Percentiles rank a stretch among this genome's conserved stretches.
phyloP scores from a whole-genome alignment of 2,329 filamentous ascomycete species.

The Diplodia scrobiculata region DNA sequence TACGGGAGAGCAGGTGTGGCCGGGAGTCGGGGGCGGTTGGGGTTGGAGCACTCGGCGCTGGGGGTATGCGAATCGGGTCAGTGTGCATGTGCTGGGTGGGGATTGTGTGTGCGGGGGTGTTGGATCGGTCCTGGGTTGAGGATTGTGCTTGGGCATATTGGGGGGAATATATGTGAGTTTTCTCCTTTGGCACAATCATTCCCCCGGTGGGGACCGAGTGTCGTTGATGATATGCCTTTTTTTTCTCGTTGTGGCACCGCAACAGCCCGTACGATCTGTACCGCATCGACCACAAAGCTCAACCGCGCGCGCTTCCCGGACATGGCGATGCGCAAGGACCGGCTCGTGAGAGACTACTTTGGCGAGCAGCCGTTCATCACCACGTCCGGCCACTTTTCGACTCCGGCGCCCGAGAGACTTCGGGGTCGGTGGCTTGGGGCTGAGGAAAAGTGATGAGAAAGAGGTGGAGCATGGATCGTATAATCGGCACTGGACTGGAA shows the following conservation, averaged over 20 bases:
- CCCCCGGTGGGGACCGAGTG: too few relatives aligned
- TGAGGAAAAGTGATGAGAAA: not conserved
- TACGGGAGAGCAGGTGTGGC: conserved; percentile 62
- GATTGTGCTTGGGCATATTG: conserved; percentile 53
- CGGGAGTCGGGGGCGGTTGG: conserved; percentile 54
- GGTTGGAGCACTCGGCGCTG: conserved; percentile 54
- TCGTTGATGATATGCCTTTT: not conserved
- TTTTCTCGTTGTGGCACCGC: too few relatives aligned
- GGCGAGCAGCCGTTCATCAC: conserved; percentile 60
- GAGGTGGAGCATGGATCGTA: not conserved
- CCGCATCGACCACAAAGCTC: conserved; percentile 53
- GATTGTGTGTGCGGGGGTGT: conserved; percentile 55
- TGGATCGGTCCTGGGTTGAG: conserved; percentile 53
- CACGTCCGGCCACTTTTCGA: conserved; percentile 60
- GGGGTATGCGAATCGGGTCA: conserved; percentile 54
- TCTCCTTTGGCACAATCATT: not conserved
- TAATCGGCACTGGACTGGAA: conserved; percentile 4
- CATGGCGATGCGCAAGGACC: conserved; percentile 50
- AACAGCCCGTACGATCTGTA: conserved; percentile 51
- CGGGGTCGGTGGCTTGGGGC: not conserved
- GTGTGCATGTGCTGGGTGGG: conserved; percentile 60
- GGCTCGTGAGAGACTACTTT: conserved; percentile 59
- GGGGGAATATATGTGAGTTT: conserved; percentile 48
- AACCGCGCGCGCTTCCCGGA: conserved; percentile 45
- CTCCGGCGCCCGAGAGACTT: conserved; percentile 42